Conservation (phyloP, 305 asterid genomes). For the Rubia peregrina region DNA sequence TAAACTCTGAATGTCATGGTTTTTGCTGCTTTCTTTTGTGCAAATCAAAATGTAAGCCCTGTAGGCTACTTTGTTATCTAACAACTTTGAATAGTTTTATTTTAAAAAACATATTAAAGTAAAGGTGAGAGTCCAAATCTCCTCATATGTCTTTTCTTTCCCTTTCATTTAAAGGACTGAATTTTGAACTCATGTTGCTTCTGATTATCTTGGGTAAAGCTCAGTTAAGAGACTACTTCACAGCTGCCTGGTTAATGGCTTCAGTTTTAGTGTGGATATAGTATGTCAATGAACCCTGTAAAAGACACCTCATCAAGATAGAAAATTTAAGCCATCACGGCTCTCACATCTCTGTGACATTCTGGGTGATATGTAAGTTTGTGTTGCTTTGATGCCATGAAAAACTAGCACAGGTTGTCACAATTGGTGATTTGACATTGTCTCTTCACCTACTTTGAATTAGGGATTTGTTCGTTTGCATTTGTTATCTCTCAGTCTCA, state of each 20-base stretch:
- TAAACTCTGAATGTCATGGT: neutral
- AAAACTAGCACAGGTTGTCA: neutral
- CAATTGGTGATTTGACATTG: neutral
- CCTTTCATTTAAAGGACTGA: neutral
- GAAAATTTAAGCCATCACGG: too few relatives aligned
- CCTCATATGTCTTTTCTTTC: neutral
- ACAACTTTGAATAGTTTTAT: neutral
- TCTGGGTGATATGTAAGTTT: too few relatives aligned
- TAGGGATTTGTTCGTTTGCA: neutral
- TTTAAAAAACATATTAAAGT: neutral
- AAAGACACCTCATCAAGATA: neutral
- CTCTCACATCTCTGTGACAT: too few relatives aligned
- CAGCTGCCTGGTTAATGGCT: neutral
- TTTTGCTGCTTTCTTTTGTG: neutral
- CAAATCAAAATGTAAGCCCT: neutral
- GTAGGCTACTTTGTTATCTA: neutral
- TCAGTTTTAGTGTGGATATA: neutral
- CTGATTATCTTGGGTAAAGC: neutral
- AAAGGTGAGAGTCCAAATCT: neutral
- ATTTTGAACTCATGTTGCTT: neutral
- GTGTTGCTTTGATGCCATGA: too few relatives aligned
- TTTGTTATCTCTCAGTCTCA: neutral
- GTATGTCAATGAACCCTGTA: neutral
- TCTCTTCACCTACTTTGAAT: neutral
- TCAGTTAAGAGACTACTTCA: neutral